Base-by-base conservation (phyloP, 2,329 filamentous ascomycete species). In the Gliomastix tumulicola region DNA sequence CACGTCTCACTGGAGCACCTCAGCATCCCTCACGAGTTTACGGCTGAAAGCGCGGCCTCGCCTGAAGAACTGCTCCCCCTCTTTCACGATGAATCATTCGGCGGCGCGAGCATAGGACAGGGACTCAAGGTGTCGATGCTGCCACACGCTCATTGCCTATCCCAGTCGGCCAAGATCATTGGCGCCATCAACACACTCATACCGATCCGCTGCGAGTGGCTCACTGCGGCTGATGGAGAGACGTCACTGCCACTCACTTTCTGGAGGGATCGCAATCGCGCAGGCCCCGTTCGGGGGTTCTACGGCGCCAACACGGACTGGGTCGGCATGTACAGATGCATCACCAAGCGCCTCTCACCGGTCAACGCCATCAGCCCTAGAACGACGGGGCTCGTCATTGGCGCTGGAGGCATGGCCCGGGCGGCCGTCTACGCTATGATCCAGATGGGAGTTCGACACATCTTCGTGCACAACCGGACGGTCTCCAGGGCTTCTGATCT, bases 291-390 rank as follows among this genome's bases (percentile, higher is more conserved):
- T 7, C 72, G 74, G 42, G 82, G 79, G 0, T 64, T 88, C 0
- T 84, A 87, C 43, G 84, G 84, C 2, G 83, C 88, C 40, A 89
- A 89, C 41, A 88, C 83, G 0, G 84, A 88, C 54, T 88, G 84
- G 79, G 82, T 88, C 21, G 84, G 84, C 6, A 84, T 88, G 27
- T 68, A 80, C 36, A 82, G 81, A 3, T 88, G 82, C 50, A 74
- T 89, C 27, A 71, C 79, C 7, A 70, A 82, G 22, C 82, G 82
- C 3, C 64, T 88, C 3, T 88, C 84, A 2, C 84, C 84, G 0
- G 80, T 82, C 4, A 82, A 82, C 42, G 76, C 74, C 2, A 70
- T 82, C 1, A 68, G 75, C 4, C 64, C 72, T 0, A 65, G 58
- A 9, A 72, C 68, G 4, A 72, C 66, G 2, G 78, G 71, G 1